Evolutionary conservation across 768 basidiomycete genomes (phyloP).

Genomic region (Amanita brunnescens): DNA sequence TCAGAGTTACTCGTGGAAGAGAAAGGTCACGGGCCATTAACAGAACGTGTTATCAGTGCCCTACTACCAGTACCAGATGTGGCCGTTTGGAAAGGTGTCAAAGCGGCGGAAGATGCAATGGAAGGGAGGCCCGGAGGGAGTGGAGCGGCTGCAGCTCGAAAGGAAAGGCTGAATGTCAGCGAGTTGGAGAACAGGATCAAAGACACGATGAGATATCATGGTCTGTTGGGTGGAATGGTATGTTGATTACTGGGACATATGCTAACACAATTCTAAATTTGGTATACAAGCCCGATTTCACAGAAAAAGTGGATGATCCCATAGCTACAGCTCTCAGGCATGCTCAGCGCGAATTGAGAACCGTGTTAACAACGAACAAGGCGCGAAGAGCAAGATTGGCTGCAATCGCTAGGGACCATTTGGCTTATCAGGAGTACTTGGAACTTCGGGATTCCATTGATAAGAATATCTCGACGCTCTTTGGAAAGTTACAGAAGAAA

Average conservation of each 20-base stretch:
- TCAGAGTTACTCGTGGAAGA: conserved; percentile 62
- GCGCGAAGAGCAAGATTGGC: conserved; percentile 67
- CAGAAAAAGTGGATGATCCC: conserved; percentile 84
- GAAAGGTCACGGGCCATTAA: conserved; percentile 78
- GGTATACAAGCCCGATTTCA: conserved; percentile 54
- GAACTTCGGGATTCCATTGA: conserved; percentile 81
- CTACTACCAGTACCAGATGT: conserved; percentile 62
- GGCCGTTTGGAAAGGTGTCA: conserved; percentile 64
- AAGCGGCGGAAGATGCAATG: conserved; percentile 79
- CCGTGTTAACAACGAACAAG: conserved; percentile 76
- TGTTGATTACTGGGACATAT: conserved; percentile 21
- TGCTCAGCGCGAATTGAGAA: conserved; percentile 74
- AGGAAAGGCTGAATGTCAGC: conserved; percentile 68
- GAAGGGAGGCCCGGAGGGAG: conserved; percentile 76
- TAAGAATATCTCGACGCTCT: conserved; percentile 68
- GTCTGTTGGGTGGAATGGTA: conserved; percentile 61
- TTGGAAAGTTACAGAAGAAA: conserved; percentile 77
- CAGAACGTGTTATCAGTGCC: conserved; percentile 75
- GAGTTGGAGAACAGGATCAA: conserved; percentile 70
- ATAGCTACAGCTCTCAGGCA: conserved; percentile 86
- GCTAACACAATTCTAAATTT: neutral
- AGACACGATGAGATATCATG: conserved; percentile 73
- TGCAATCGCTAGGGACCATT: conserved; percentile 71
- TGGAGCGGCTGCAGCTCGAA: conserved; percentile 65
- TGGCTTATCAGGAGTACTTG: conserved; percentile 89